Evolutionary conservation across 2,329 filamentous ascomycete genomes (phyloP), one percentile per base, ranked within the genome.

Genomic region (Alternaria conjuncta): DNA sequence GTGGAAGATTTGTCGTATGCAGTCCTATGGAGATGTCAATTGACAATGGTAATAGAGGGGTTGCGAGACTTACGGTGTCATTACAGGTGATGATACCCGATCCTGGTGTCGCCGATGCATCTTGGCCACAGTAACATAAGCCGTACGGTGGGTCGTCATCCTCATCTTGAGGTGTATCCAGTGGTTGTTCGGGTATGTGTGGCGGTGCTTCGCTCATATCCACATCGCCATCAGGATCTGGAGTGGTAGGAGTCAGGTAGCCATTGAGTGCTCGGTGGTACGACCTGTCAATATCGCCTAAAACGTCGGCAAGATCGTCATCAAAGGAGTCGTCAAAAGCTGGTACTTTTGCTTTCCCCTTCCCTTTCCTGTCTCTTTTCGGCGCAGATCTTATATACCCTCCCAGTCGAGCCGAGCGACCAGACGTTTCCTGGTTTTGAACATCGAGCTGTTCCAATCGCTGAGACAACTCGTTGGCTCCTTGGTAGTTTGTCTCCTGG

Each of bases 1-100:
- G 23, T 75, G 73, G 53, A 72, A 75, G 9, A 58, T 54, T 15
- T 63, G 61, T 8, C 72, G 71, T 26, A 71, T 57, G 36, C 73
- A 75, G 36, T 68, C 59, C 72, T 75, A 15, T 30, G 1, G 8
- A 26, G 4, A 6, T 30, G 4, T 62, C 28, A 62, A 30, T 23
- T 32, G 2, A 20, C 3, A 5, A 30, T 12, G 28, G 4, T 11
- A 28, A 2, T 6, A 1, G 13, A 3, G 28, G 28, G 2, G 7
- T 32, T 32, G 6, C 6, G 1, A 32, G 15, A 4, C 30, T 65
- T 65, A 74, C 73, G 15, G 65, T 58, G 51, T 57, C 64, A 10
- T 51, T 55, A 30, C 73, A 75, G 8, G 55, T 63, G n/a, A 75
- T 43, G 7, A 68, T 32, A 7, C 51, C 54, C 30, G 54, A 57